phyloP scores from a whole-genome alignment of 768 basidiomycete genomes.

The Hortiboletus campestris region DNA sequence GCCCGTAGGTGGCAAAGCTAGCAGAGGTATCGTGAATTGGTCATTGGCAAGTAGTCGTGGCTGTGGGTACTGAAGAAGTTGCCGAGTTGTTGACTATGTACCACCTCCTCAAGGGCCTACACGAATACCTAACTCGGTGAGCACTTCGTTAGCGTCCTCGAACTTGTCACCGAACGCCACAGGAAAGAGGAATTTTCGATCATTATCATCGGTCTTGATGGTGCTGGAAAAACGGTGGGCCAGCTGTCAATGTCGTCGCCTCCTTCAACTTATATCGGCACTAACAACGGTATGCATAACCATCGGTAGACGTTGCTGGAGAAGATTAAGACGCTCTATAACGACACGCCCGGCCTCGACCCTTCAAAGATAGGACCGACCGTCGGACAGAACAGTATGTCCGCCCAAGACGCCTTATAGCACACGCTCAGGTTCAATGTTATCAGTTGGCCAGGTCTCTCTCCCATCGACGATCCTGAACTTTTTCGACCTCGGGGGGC shows the following conservation, averaged over 20 bases:
- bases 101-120: slow-evolving; percentile 88
- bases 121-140: slow-evolving; percentile 85
- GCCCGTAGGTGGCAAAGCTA: too few relatives aligned
- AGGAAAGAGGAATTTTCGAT: slow-evolving; percentile 92
- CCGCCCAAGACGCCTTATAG: background rate
- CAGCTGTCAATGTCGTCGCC: background rate
- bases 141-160: background rate
- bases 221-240: slow-evolving; percentile 85
- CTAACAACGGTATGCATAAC: background rate
- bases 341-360: slow-evolving; percentile 79
- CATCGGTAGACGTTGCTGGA: slow-evolving; percentile 73
- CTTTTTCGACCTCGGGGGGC: slow-evolving; percentile 97
- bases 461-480: slow-evolving; percentile 92
- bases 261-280: background rate
- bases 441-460: slow-evolving; percentile 84
- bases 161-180: slow-evolving; percentile 8
- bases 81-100: slow-evolving; percentile 56
- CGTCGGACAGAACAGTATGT: slow-evolving; percentile 94
- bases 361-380: slow-evolving; percentile 95
- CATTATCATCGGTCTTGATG: slow-evolving; percentile 91
- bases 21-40: too few relatives aligned
- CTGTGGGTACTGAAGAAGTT: too few relatives aligned
- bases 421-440: background rate
- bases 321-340: slow-evolving; percentile 92
- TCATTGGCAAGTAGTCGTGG: too few relatives aligned